Base-by-base conservation (phyloP, 2,329 filamentous ascomycete genomes). In the Curvularia verruculosa region DNA sequence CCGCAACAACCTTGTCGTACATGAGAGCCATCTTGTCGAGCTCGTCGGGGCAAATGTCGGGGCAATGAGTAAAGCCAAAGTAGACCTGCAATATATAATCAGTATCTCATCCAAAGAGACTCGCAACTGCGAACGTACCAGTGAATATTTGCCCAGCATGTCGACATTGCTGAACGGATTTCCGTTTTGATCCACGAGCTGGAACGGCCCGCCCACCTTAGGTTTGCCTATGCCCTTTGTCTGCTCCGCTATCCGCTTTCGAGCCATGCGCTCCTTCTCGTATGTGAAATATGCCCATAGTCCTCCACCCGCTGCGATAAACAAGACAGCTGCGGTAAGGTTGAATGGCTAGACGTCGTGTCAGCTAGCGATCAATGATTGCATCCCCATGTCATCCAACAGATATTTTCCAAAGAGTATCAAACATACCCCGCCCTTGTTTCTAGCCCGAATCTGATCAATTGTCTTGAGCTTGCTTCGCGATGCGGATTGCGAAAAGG, bases 11-110 rank as follows among this genome's bases (percentile, higher is more conserved):
- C 57, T 81, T 81, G 73, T 99, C 92, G 72, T 96, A 89, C 86
- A 98, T 96, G 56, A 84, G 84, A n/a, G 94, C 91, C 93, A 99
- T 97, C 82, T 99, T 99, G 81, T 99, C 95, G 69, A 99, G 89
- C 80, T 99, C 95, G 73, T 99, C 95, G 31, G 95, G 95, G 81
- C 95, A 99, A 75, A 99, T 99, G 76, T 99, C 95, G 23, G 95
- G 95, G 76, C 95, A 99, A 78, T 97, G 93, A 8, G 92, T 94
- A 84, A 99, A 99, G 71, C 95, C 95, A 75, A 99, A 99, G 81
- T 99, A 99, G 36, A 98, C 87, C 91, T 95, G 64, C 12, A 39
- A 6, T 19, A 39, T 9, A 12, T 12, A 31, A 54, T 66, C 26
- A 69, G 54, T 41, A 21, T 18, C 6, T 15, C n/a, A 13, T 19